Evolutionary conservation across 768 basidiomycete species (phyloP), one percentile per base, ranked within the genome.

Genomic region (Tremella yokohamensis): DNA sequence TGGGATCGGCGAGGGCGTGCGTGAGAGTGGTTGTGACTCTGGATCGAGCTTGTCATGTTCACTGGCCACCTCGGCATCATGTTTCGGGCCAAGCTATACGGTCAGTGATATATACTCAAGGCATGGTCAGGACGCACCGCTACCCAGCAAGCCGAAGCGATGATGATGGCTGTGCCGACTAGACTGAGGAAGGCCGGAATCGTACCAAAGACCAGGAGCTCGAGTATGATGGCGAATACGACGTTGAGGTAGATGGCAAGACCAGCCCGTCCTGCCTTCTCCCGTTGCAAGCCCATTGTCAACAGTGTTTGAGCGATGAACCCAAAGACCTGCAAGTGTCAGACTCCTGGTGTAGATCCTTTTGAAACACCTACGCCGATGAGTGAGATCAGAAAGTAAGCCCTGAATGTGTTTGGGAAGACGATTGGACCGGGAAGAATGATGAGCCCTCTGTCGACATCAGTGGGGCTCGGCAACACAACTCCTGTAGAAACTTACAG

Each of bases 171-270:
- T 1, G 84, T 84, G 1, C 89, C 89, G 9, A 84, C 63, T 3
- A 85, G 68, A 2, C 85, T 87, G 25, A 87, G 76, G 1, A 79
- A 62, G 0, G 86, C 82, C 0, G 87, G 87, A 4, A 78, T 71
- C 0, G 80, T 80, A 45, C 83, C 79, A 73, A 90, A 88, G 64
- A 87, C 81, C 40, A 86, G 61, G 3, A 82, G 78, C 70, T 91
- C 86, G 11, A 89, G 78, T 15, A 84, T 69, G 1, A 81, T 78
- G 0, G 87, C 84, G 67, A 85, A 89, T n/a, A 88, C 74, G 75
- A 80, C 82, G 70, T 83, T 82, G 3, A 79, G 77, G 65, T 86
- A 89, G 3, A 86, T 74, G 0, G 82, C 85, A 64, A 88, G 77
- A 1, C 84, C 79, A 0, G 84, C 85, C 40, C 86, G 76, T 0